Evolutionary conservation across 2,329 filamentous ascomycete genomes (phyloP).

Genomic region (Pestalotiopsis sp.): DNA sequence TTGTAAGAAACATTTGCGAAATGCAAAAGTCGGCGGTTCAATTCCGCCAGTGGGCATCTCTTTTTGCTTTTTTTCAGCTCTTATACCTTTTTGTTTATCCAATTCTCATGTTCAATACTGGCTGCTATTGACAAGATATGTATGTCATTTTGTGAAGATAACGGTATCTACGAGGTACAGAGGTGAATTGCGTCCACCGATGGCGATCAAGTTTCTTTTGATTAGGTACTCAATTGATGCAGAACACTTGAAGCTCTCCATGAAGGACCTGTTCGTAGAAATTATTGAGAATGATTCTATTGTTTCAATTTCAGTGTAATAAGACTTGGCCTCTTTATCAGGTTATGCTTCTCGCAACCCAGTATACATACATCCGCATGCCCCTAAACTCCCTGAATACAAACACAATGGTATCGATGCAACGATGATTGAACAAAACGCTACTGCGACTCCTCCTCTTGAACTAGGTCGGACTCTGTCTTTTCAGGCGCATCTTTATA

Average conservation of each 20-base stretch:
- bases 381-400: background rate
- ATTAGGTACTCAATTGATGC: no score
- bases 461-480: background rate
- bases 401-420: slow-evolving; percentile 2
- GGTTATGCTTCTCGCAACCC: background rate
- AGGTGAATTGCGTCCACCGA: no score
- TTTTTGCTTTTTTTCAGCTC: background rate
- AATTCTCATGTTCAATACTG: background rate
- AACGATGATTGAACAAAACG: background rate
- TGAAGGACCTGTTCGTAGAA: no score
- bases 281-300: background rate
- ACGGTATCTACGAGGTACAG: no score
- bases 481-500: slow-evolving; percentile 19
- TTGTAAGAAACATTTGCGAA: background rate
- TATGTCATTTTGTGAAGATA: no score
- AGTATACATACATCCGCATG: background rate
- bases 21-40: background rate
- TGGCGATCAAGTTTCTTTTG: no score
- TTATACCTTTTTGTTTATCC: background rate
- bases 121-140: no score
- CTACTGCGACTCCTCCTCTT: background rate
- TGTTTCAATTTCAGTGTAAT: background rate
- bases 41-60: slow-evolving; percentile 2
- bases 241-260: no score
- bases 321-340: background rate